Base-by-base conservation (phyloP, 768 basidiomycete genomes). In the Galerina sulciceps region DNA sequence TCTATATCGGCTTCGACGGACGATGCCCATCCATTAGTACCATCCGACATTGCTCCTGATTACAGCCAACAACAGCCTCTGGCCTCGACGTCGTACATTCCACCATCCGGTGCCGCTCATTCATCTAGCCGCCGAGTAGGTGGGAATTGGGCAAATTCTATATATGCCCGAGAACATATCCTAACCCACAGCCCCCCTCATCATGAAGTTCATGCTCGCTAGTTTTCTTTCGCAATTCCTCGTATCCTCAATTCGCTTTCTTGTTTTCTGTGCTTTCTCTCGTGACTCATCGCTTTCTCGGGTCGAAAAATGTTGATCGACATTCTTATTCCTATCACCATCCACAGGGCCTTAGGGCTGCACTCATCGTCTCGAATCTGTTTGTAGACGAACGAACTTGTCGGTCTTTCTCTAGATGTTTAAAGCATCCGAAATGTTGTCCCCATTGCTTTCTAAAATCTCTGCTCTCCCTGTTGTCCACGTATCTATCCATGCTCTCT, bases 41-140 rank as follows among this genome's bases (percentile, higher is more conserved):
- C 41, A 22, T 10, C 26, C 2, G 31, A 42, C 14, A 17, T 31
- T 43, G n/a, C 14, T 26, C 6, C 52, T 2, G 40, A 41, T 4
- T 50, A 11, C 51, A 20, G 52, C 17, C n/a, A 23, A 42, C 23
- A 44, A 26, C 55, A 36, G 53, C 13, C 49, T 47, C 43, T 46
- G 8, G 35, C 54, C 1, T 57, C 53, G 34, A 49, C 43, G 14
- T 6, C 76, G 2, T 88, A 87, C 61, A 69, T 76, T 0, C 86
- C 87, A 5, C 85, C 87, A 13, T 59, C 84, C 11, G 87, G 85
- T 48, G 86, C 86, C 18, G 67, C 72, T 3, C 64, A 80, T 55
- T 77, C 80, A 1, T 77, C 80, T 9, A 79, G 73, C 22, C 80
- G 86, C 41, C 83, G 87, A 4, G 86, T 84, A 38, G 86, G 69